These are phyloP conservation scores for Agaricus sinodeliciosus DNA, from an alignment of 768 basidiomycete genomes.

Conservation along the genomic window DNA sequence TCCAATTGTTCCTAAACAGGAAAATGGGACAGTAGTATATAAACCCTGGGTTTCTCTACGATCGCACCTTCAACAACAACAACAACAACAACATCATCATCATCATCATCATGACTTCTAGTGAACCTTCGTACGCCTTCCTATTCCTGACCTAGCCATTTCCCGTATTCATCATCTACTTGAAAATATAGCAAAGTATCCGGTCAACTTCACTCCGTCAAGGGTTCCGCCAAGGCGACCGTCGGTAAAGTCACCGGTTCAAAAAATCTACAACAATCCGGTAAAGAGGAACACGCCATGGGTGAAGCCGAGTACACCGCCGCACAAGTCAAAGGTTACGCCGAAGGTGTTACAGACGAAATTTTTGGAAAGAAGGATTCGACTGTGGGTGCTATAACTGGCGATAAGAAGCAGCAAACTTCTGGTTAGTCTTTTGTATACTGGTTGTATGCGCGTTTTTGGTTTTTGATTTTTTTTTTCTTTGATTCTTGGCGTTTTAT, in stretches of 20 bases:
- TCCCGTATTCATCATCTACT: neutral
- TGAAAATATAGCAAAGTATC: constrained; percentile 10
- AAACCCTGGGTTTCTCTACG: neutral
- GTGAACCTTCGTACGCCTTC: constrained; percentile 23
- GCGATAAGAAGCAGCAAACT: constrained; percentile 39
- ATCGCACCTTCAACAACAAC: neutral
- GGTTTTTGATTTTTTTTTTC: too few species aligned
- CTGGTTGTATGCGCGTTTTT: too few species aligned
- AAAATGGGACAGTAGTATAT: neutral
- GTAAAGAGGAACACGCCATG: constrained; percentile 44
- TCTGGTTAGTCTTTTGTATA: constrained; percentile 24
- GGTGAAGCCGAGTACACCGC: constrained; percentile 46
- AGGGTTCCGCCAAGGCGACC: constrained; percentile 30
- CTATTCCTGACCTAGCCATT: too few species aligned
- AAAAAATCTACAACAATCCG: constrained; percentile 36
- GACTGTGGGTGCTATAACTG: constrained; percentile 42
- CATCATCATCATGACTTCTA: too few species aligned
- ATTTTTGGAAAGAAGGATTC: constrained; percentile 40
- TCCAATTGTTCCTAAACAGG: too few species aligned
- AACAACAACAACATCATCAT: too few species aligned
- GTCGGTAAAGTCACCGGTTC: constrained; percentile 44
- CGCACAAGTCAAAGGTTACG: constrained; percentile 43
- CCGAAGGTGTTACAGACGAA: constrained; percentile 39
- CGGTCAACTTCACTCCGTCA: constrained; percentile 12
- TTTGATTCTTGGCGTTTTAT: too few species aligned